A percentile compares a stretch with the other conserved stretches of the same genome.
Conservation (phyloP, 768 basidiomycete species). For the Suillus fuscotomentosus region DNA sequence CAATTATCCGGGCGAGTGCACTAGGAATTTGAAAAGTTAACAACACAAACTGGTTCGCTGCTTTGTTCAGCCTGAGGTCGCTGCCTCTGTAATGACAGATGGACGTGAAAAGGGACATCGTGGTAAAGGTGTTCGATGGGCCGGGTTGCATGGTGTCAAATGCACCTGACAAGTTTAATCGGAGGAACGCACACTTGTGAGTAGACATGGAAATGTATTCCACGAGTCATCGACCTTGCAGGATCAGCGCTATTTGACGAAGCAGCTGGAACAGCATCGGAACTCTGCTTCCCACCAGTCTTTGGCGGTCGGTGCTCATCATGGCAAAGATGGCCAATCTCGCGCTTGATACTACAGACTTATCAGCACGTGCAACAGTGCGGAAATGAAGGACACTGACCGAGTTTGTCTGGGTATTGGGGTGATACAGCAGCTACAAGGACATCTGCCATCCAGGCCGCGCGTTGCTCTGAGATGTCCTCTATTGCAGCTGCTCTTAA, state of each 20-base stretch:
- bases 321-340: constrained; percentile 93
- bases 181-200: no score
- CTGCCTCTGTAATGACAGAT: no score
- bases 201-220: no score
- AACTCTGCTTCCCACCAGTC: constrained; percentile 40
- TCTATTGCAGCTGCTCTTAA: constrained; percentile 68
- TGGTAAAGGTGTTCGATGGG: no score
- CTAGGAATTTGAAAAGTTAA: no score
- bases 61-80: no score
- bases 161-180: no score
- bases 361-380: constrained; percentile 10
- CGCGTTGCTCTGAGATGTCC: constrained; percentile 60
- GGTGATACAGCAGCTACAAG: constrained; percentile 55
- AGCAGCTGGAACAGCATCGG: constrained; percentile 18
- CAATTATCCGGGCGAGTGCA: no score
- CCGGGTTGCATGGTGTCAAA: no score
- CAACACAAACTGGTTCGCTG: no score
- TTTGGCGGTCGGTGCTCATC: constrained; percentile 71
- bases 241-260: constrained; percentile 30
- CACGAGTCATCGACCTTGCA: constrained; percentile 29
- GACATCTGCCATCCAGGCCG: constrained; percentile 77
- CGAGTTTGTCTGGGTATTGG: constrained; percentile 71
- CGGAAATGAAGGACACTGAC: constrained; percentile 36
- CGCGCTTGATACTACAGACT: constrained; percentile 79
- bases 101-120: no score